Base-by-base conservation (phyloP, 2,329 filamentous ascomycete species). In the Xenoacremonium recifei region DNA sequence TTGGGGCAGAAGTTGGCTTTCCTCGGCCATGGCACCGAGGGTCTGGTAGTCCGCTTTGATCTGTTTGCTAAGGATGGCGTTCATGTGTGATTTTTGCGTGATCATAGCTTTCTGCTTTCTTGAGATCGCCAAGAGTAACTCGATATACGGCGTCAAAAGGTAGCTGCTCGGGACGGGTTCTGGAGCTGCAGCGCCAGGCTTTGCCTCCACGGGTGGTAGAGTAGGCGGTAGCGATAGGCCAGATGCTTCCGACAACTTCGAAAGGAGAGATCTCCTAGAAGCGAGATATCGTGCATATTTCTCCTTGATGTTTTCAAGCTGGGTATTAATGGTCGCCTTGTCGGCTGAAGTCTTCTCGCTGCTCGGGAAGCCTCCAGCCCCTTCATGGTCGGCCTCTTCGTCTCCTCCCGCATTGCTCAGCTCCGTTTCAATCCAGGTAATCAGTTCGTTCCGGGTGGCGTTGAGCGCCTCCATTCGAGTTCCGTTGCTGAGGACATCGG, bases 391-490 rank as follows among this genome's bases (percentile, higher is more conserved):
- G 2, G 61, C 58, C 17, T 52, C 64, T 0, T 61, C 58, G 3
- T 65, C 67, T 0, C 58, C 54, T 4, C 71, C 69, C 2, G 79
- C 77, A 40, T 76, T 78, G 38, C 71, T 66, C 17, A 85, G 63
- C 57, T 85, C 82, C 5, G 65, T 67, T 59, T 85, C 82, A 42
- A 85, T 83, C 82, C 82, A 85, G 42, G 64, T 69, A 44, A 85
- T 84, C 37, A 85, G 69, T 47, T 79, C 77, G 38, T 76, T 74
- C 13, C 82, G 72, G 10, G 81, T 78, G 6, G 65, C 65, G 31
- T 71, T 72, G 9, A 85, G 63, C 12, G 82, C 82, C 35, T 71
- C 66, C 3, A 80, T 50, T 47, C 75, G 77, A 13, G 66, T 58
- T 3, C 59, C 57, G 30, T 65, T 61, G 45, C 64, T 65, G 29